A percentile compares a stretch with the other conserved stretches of the same genome.
Evolutionary conservation across 2,329 filamentous ascomycete genomes (phyloP).

Genomic region (Cadophora luteo-olivacea): DNA sequence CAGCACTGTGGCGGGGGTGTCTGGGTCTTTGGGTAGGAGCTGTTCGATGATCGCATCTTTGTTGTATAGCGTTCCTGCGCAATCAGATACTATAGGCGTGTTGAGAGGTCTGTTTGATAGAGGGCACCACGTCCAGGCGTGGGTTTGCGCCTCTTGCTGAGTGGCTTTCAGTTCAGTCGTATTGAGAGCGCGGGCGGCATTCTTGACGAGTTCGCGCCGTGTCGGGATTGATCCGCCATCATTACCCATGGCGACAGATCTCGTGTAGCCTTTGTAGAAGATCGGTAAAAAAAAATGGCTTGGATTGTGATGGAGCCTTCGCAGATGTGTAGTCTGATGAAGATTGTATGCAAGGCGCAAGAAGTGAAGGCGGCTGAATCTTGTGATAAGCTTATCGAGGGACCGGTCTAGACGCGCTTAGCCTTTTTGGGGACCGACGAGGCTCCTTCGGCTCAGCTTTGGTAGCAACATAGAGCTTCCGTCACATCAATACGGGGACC

Average conservation of each 20-base stretch:
- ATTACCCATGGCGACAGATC: constrained; percentile 78
- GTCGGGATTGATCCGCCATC: constrained; percentile 97
- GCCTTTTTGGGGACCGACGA: constrained; percentile 1
- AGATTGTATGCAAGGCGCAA: background rate
- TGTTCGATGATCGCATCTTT: constrained; percentile 86
- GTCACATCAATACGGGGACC: constrained; percentile 19
- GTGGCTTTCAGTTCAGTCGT: constrained; percentile 88
- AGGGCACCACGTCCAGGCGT: constrained; percentile 87
- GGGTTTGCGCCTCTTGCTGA: constrained; percentile 81
- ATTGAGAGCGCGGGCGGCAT: constrained; percentile 82
- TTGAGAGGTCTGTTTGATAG: constrained; percentile 79
- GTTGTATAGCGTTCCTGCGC: constrained; percentile 85
- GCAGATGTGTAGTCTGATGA: background rate
- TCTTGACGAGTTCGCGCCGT: constrained; percentile 93
- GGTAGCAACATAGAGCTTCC: constrained; percentile 22
- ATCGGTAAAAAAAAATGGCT: background rate
- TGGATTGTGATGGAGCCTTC: background rate
- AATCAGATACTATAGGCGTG: constrained; percentile 79
- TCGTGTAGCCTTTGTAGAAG: constrained; percentile 5
- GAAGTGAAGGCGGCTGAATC: constrained; percentile 2
- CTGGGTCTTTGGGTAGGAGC: constrained; percentile 61
- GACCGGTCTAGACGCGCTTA: constrained; percentile 12
- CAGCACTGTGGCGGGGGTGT: constrained; percentile 48
- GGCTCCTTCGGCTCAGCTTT: constrained; percentile 10
- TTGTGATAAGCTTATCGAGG: constrained; percentile 25